phyloP scores from a whole-genome alignment of 106 monocot genomes.

The Dioscorea dumetorum region DNA sequence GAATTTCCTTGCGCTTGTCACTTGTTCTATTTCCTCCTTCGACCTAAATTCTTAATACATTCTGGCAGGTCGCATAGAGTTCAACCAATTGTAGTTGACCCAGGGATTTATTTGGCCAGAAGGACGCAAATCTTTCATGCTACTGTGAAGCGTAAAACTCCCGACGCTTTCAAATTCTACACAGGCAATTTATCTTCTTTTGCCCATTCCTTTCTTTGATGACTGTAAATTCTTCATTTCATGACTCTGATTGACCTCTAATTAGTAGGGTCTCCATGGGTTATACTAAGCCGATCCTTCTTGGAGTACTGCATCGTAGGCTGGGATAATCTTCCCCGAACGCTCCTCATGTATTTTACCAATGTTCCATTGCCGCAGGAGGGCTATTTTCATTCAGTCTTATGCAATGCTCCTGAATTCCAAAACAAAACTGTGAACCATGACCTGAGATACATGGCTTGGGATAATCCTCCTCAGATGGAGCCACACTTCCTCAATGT shows the following conservation, averaged over 20 bases:
- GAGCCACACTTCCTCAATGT: conserved; percentile 31
- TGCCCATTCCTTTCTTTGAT: background rate
- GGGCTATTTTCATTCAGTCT: conserved; percentile 49
- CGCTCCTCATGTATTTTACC: conserved; percentile 45
- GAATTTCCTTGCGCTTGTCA: background rate
- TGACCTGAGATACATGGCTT: conserved; percentile 42
- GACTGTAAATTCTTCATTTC: background rate
- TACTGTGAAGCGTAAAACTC: conserved; percentile 16
- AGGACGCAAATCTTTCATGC: conserved; percentile 31
- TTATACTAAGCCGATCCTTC: conserved; percentile 35
- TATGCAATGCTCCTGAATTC: conserved; percentile 46
- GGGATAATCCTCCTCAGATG: conserved; percentile 40
- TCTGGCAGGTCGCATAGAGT: conserved; percentile 50
- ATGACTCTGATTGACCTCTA: background rate
- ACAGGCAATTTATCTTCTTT: conserved; percentile 15
- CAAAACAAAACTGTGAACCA: conserved; percentile 44
- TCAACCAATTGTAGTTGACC: conserved; percentile 32
- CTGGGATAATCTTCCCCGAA: conserved; percentile 55
- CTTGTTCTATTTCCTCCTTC: background rate
- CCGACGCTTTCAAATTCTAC: conserved; percentile 32
- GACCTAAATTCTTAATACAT: background rate
- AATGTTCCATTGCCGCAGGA: conserved; percentile 43
- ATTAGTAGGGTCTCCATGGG: conserved; percentile 52
- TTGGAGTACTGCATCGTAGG: conserved; percentile 47
- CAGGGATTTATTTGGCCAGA: conserved; percentile 27